Evolutionary conservation across 306 rosid genomes (phyloP), one percentile per base, ranked within the genome.

Genomic region (Leucaena leucocephala): DNA sequence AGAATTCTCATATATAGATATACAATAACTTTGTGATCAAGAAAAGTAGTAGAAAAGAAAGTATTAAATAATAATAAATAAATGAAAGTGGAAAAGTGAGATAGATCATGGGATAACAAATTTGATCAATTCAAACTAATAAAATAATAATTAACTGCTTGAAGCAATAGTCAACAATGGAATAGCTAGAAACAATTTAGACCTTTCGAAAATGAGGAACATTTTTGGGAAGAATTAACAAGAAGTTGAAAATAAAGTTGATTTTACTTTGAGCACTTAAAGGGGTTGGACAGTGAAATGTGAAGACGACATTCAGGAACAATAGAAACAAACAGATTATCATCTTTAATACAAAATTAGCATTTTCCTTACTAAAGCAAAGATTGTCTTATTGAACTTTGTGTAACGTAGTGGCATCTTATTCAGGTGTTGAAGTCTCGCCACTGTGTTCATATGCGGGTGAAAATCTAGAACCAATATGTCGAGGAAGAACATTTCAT

Each of bases 401-500:
- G 27, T 27, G 27, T 27, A 27, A 27, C 1, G 27, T 27, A 27
- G 27, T 27, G 27, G 27, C 27, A 0, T 27, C 27, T 27, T 27
- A 44, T 78, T 46, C 88, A 94, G 98, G 99, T 39, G 98, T 96
- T 78, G 99, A 96, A 83, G 98, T 96, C 27, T 96, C 99, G 22
- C 97, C 99, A 50, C 91, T 89, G 36, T 93, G 99, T 76, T 96
- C 99, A n/a, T 93, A 87, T 68, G 94, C 90, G 6, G 99, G 99
- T 40, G 99, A 96, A 82, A 93, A 93, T 84, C 91, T 96, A 43
- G 99, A 96, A 76, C 92, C 97, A 44, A 86, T 96, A 57, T 93
- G 99, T 85, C 96, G 98, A 67, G 97, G 97, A 79, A 90, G 99
- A 88, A 96, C 99, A 67, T 96, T 96, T 72, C 99, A 96, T 66